Base-by-base conservation (phyloP, 2,329 filamentous ascomycete species). In the Cercospora nicotianae region DNA sequence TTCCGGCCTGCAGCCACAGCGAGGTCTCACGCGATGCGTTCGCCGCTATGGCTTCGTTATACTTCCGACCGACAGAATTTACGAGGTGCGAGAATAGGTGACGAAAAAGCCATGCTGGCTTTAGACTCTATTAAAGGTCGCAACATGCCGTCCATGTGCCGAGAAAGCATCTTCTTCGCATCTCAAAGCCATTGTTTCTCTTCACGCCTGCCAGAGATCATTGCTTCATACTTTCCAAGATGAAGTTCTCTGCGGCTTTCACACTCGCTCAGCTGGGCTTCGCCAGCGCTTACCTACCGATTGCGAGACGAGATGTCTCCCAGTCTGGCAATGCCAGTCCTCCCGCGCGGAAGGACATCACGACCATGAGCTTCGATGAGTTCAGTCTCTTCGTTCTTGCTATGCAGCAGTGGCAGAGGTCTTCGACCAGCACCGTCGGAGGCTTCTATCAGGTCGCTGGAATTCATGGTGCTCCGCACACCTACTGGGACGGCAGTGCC, bases 381-480 rank as follows among this genome's bases (percentile, higher is more conserved):
- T 67, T 59, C 65, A 63, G 26, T 55, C 67, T 73, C 4, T 69
- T 70, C 67, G 64, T 70, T 39, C 68, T 64, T 39, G 67, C 71
- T 10, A 69, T 73, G 70, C 26, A 57, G 30, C 61, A 66, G 57
- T 73, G 65, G 63, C 55, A 69, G 61, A 23, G 28, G 23, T 55
- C 45, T 42, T 42, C 51, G 9, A 31, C 45, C 20, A 48, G 36
- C 64, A 65, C 67, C 51, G 28, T 48, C 26, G 70, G 66, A 16
- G 58, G 68, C 63, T 75, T 68, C 64, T 74, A 65, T 45, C 64
- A 67, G 8, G 67, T 75, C 57, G 69, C 74, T 12, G 69, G 68
- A n/a, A 73, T 75, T 33, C 74, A 75, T 63, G 74, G 74, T 30
- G 72, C 73, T 16, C 73, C 74, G 2, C 65, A 70, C 33, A 45